Base-by-base conservation (phyloP, 352 stramenopile species). In the Phytophthora fragariaefolia region DNA sequence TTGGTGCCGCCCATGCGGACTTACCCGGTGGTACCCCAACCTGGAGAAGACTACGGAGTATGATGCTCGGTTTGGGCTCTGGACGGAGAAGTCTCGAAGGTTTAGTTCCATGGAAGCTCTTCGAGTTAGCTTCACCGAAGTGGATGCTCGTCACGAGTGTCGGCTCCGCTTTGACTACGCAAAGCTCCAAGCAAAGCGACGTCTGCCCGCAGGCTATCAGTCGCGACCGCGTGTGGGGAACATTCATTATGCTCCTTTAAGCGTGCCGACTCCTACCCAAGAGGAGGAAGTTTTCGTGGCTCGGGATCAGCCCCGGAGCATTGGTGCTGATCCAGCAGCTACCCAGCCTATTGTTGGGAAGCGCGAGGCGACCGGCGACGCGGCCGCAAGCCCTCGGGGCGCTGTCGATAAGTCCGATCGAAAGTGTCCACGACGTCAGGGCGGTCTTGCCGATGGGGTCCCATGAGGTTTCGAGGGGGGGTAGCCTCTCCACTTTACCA, bases 381-480 rank as follows among this genome's bases (percentile, higher is more conserved):
- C 18, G 34, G 34, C 34, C 18, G 12, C 34, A 15, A 42, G 34
- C 34, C 18, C 34, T 6, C 9, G 6, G 34, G 18, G 12, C 34
- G 34, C 1, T 15, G 17, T 15, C 4, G 34, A 15, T 42, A 15
- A 12, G 17, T 22, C 23, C 43, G 43, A 32, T 50, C 43, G 24
- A 24, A 47, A 47, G 18, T n/a, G 40, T 50, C 23, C 8, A 50
- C 43, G 43, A 15, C 43, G 20, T 50, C 22, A n/a, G 49, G 30
- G 27, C 30, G 46, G 18, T 57, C 49, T 45, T 57, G 49, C 49
- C 49, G 30, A 4, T 46, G 49, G 27, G 49, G n/a, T 57, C 49
- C 28, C 28, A 57, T n/a, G n/a, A n/a, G n/a, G n/a, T n/a, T n/a
- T n/a, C 20, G 30, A 57, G 13, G n/a, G 49, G 32, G 28, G 49